These are phyloP conservation scores for Begonia fuchsioides DNA, from an alignment of 306 rosid genomes.

Conservation along the genomic window DNA sequence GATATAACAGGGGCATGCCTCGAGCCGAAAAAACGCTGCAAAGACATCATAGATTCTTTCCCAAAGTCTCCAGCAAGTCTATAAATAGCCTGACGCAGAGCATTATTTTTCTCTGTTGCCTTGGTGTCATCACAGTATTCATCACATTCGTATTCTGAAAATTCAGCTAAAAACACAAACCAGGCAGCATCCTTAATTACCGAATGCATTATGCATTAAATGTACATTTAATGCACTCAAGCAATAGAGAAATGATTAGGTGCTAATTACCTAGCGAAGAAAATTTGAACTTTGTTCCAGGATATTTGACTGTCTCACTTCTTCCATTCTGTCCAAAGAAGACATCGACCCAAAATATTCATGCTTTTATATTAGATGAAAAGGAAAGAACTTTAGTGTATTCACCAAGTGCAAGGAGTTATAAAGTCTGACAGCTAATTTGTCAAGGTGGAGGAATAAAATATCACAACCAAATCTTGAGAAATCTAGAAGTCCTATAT, in stretches of 20 bases:
- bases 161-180: constrained; percentile 21
- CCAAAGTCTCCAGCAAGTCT: constrained; percentile 54
- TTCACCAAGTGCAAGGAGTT: too few species aligned
- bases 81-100: constrained; percentile 48
- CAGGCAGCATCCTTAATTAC: not conserved
- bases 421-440: too few species aligned
- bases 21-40: constrained; percentile 33
- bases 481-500: too few species aligned
- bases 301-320: constrained; percentile 15
- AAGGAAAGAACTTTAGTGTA: not conserved
- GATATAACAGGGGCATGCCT: constrained; percentile 45
- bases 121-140: constrained; percentile 34
- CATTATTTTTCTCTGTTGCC: constrained; percentile 44
- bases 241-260: constrained; percentile 3
- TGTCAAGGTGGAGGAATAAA: too few species aligned
- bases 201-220: not conserved
- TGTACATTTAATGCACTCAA: not conserved
- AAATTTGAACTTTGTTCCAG: constrained; percentile 18
- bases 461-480: too few species aligned
- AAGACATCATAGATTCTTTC: constrained; percentile 45
- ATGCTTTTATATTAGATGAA: not conserved
- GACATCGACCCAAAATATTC: constrained; percentile 1
- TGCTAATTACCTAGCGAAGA: constrained; percentile 35
- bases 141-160: constrained; percentile 38
- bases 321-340: constrained; percentile 32